Evolutionary conservation across 306 rosid species (phyloP), one percentile per base, ranked within the genome.

Genomic region (Trifolium repens): DNA sequence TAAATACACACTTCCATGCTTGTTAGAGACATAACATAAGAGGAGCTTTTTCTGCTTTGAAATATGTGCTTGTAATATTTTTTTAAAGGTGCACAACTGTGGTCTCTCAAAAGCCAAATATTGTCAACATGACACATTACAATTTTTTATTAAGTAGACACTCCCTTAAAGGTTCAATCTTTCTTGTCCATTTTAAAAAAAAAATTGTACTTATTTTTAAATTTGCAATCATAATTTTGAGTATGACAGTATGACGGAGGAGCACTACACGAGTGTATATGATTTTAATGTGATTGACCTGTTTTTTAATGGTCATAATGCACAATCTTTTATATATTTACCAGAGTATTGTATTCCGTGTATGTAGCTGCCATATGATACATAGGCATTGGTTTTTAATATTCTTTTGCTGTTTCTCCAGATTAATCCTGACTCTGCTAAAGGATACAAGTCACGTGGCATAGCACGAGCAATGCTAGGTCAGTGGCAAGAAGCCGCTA

Each of bases 361-460:
- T 15, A 40, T 65, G 59, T 5, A 40, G 35, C 58, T 54, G 35
- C 52, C 22, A 55, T 49, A 46, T 52, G 16, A 52, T 9, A 34
- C 52, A 16, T 4, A 24, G 24, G 39, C 44, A 59, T 66, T 19
- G 24, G 15, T 71, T 37, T 66, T 80, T 72, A 69, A 69, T 14
- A 30, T 71, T 59, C 43, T 34, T 42, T 67, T 55, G 50, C 9
- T 14, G 4, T 32, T 81, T 12, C 50, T 68, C 39, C 87, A 92
- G 96, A 92, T 92, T 65, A 92, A 92, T 83, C 98, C 98, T 1
- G 98, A 92, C 85, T 92, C 98, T 58, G 98, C 98, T 24, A 92
- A 90, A 86, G 98, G 98, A 47, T 87, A 92, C 84, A 92, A 92
- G 84, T 80, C 98, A 9, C 96, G 98, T 32, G 98, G 98, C 65